Percentiles rank a stretch among this genome's conserved stretches.
Conservation (phyloP, 441 rosid genomes). For the Lepidium campestre region DNA sequence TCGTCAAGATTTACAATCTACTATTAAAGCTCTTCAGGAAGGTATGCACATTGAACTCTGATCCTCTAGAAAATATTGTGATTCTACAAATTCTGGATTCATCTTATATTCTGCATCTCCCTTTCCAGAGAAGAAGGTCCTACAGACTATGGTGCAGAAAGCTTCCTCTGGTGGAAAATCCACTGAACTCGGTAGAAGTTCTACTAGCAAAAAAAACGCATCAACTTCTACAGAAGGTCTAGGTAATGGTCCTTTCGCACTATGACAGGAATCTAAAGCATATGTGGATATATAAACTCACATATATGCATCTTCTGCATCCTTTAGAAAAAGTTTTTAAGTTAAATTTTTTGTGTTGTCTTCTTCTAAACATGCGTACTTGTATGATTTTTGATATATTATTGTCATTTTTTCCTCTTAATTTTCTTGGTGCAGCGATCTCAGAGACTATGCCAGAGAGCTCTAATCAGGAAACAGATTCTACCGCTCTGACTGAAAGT, state of each 20-base stretch:
- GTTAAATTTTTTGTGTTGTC: background rate
- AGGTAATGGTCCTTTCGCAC: constrained; percentile 37
- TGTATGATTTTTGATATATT: background rate
- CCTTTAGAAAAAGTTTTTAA: background rate
- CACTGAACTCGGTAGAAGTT: constrained; percentile 34
- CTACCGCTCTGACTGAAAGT: constrained; percentile 29
- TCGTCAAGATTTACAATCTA: constrained; percentile 78
- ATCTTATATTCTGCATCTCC: constrained; percentile 18
- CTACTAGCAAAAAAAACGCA: constrained; percentile 42
- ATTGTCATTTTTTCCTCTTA: background rate
- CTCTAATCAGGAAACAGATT: constrained; percentile 36
- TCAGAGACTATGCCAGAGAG: constrained; percentile 36
- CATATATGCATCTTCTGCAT: background rate
- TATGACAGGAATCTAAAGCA: constrained; percentile 5
- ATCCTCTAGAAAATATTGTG: background rate
- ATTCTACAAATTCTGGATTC: background rate
- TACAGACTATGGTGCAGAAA: constrained; percentile 81
- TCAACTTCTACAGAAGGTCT: constrained; percentile 89
- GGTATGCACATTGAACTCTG: constrained; percentile 41
- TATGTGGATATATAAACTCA: constrained; percentile 1
- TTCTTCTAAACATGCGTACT: background rate
- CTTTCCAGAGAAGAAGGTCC: constrained; percentile 78
- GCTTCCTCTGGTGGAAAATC: constrained; percentile 57
- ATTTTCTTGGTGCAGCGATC: constrained; percentile 22
- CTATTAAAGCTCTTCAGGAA: constrained; percentile 89